A percentile compares a stretch with the other conserved stretches of the same genome.
These are phyloP conservation scores for Prunus yedoensis DNA, from an alignment of 331 rosid species.

Conservation along the genomic window DNA sequence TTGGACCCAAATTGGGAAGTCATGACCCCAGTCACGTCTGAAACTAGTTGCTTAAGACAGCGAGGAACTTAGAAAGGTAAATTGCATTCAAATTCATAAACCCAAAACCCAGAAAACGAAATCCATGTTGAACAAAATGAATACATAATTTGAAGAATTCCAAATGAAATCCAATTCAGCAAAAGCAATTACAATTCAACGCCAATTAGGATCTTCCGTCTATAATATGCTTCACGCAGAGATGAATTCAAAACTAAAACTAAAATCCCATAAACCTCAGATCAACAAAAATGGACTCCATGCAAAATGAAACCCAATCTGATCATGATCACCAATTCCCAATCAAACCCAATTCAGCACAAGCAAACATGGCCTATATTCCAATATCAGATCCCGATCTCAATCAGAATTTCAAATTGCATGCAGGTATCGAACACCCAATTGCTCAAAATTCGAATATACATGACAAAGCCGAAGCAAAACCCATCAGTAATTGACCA, in stretches of 20 bases:
- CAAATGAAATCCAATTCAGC: constrained; percentile 22
- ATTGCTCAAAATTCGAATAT: constrained; percentile 12
- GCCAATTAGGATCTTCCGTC: constrained; percentile 22
- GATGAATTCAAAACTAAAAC: background rate
- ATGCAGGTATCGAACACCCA: constrained; percentile 8
- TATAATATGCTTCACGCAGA: background rate
- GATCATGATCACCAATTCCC: background rate
- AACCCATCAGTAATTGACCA: constrained; percentile 18
- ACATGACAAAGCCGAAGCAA: background rate
- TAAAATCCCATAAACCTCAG: constrained; percentile 7
- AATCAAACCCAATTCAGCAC: constrained; percentile 13
- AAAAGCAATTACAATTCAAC: constrained; percentile 19
- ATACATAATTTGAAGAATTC: constrained; percentile 25
- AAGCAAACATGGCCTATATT: constrained; percentile 14
- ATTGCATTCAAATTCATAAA: constrained; percentile 16
- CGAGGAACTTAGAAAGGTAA: background rate
- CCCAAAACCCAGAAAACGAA: constrained; percentile 16
- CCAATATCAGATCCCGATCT: constrained; percentile 60
- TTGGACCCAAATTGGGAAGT: constrained; percentile 17
- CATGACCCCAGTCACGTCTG: constrained; percentile 19
- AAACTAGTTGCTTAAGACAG: background rate
- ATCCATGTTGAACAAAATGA: constrained; percentile 8
- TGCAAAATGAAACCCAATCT: constrained; percentile 4
- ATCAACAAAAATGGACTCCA: constrained; percentile 7
- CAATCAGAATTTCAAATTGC: constrained; percentile 21